Evolutionary conservation across 2,329 filamentous ascomycete species (phyloP).

Genomic region (Fusarium temperatum): DNA sequence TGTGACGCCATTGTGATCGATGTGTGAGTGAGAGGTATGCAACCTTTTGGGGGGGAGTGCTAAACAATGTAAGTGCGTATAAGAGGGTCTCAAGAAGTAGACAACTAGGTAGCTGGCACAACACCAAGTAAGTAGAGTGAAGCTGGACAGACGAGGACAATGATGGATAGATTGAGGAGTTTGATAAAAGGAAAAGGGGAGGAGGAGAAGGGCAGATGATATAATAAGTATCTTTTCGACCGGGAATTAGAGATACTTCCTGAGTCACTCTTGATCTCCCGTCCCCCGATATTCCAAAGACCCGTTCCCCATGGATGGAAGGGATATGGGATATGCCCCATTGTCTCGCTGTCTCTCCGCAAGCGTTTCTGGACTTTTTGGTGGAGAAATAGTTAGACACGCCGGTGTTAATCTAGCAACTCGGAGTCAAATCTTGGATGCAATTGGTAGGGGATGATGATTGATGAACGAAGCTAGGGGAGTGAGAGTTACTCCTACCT

Average conservation of each 20-base stretch:
- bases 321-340: neutral
- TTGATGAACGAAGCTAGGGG: constrained; percentile 29
- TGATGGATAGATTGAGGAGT: constrained; percentile 1
- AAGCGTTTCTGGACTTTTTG: constrained; percentile 3
- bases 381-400: neutral
- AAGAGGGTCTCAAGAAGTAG: constrained; percentile 6
- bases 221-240: constrained; percentile 38
- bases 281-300: constrained; percentile 19
- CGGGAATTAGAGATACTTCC: constrained; percentile 28
- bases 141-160: neutral
- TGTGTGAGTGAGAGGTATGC: neutral
- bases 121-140: constrained; percentile 2
- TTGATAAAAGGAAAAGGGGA: neutral
- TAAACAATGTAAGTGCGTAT: neutral
- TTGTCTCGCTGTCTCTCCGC: constrained; percentile 24
- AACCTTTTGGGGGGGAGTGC: neutral
- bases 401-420: constrained; percentile 14
- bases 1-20: constrained; percentile 61
- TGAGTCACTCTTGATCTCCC: constrained; percentile 33
- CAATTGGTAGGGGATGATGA: neutral
- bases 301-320: constrained; percentile 27
- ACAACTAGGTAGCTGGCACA: neutral
- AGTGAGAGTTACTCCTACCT: constrained; percentile 12
- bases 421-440: neutral
- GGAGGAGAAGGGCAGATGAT: constrained; percentile 19